Evolutionary conservation across 202 grass and related monocot species (phyloP).

Genomic region (Saccharum hybrid): DNA sequence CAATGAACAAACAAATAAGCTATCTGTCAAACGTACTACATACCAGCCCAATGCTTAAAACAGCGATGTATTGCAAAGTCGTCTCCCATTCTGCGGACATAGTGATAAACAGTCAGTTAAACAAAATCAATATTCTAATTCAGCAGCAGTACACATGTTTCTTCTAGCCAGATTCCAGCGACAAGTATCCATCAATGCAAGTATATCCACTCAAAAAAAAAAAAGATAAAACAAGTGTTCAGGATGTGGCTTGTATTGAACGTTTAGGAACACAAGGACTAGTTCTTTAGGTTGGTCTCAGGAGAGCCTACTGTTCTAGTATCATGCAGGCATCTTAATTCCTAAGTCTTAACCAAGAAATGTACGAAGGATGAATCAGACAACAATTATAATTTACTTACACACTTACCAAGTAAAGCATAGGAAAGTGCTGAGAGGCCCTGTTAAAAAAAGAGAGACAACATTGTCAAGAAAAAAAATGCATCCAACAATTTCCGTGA

Average conservation of each 20-base stretch:
- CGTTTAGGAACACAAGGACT: neutral
- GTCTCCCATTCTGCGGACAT: constrained; percentile 84
- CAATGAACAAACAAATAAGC: constrained; percentile 14
- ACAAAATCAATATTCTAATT: constrained; percentile 9
- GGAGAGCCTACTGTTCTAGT: neutral
- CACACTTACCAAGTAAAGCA: constrained; percentile 76
- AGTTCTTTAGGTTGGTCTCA: neutral
- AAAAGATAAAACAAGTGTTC: neutral
- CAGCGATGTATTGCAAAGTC: constrained; percentile 80
- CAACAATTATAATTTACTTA: neutral
- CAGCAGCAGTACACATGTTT: constrained; percentile 1
- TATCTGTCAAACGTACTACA: neutral
- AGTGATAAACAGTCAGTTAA: constrained; percentile 27
- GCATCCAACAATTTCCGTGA: neutral
- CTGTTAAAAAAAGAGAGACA: constrained; percentile 48
- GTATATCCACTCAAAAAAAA: neutral
- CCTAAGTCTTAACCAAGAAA: constrained; percentile 18
- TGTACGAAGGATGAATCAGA: neutral
- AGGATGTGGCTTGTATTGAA: neutral
- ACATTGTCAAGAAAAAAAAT: constrained; percentile 46
- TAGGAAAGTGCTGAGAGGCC: constrained; percentile 71
- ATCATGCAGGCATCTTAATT: constrained; percentile 3
- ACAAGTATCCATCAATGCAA: neutral
- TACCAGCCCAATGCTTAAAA: constrained; percentile 85
- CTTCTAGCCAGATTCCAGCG: neutral